Percentiles rank a stretch among this genome's conserved stretches.
Evolutionary conservation across 1,284 basidiomycete species (phyloP).

Genomic region (Pseudozyma thailandica): DNA sequence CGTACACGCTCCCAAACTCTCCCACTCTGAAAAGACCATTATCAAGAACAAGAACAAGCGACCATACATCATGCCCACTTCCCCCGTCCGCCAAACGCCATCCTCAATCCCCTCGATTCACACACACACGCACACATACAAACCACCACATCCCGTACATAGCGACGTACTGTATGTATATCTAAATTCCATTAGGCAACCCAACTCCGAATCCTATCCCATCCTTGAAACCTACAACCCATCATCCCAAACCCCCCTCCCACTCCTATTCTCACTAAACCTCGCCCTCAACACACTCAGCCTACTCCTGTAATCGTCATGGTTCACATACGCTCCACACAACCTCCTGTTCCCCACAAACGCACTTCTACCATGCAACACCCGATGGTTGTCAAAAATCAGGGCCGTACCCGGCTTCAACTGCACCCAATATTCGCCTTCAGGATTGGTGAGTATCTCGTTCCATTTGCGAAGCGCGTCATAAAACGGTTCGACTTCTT

Average conservation of each 20-base stretch:
- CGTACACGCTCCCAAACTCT: too few species aligned
- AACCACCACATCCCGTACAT: too few species aligned
- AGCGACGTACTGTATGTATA: too few species aligned
- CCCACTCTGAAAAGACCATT: too few species aligned
- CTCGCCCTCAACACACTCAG: slow-evolving; percentile 45
- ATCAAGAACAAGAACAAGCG: too few species aligned
- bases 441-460: slow-evolving; percentile 77
- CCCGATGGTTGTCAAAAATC: slow-evolving; percentile 91
- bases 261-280: slow-evolving; percentile 24
- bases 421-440: slow-evolving; percentile 91
- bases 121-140: too few species aligned
- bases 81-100: too few species aligned
- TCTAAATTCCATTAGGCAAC: too few species aligned
- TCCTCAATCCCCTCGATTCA: too few species aligned
- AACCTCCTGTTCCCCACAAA: slow-evolving; percentile 89
- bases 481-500: slow-evolving; percentile 74
- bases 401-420: slow-evolving; percentile 85
- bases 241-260: slow-evolving; percentile 60
- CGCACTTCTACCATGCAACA: slow-evolving; percentile 88
- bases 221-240: slow-evolving; percentile 38
- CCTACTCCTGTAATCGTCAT: slow-evolving; percentile 60
- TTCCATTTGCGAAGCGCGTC: slow-evolving; percentile 81
- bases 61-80: too few species aligned
- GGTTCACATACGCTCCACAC: slow-evolving; percentile 84
- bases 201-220: too few species aligned